phyloP scores from a whole-genome alignment of 495 filamentous ascomycete genomes.

The Aspergillus sclerotiicarbonarius region DNA sequence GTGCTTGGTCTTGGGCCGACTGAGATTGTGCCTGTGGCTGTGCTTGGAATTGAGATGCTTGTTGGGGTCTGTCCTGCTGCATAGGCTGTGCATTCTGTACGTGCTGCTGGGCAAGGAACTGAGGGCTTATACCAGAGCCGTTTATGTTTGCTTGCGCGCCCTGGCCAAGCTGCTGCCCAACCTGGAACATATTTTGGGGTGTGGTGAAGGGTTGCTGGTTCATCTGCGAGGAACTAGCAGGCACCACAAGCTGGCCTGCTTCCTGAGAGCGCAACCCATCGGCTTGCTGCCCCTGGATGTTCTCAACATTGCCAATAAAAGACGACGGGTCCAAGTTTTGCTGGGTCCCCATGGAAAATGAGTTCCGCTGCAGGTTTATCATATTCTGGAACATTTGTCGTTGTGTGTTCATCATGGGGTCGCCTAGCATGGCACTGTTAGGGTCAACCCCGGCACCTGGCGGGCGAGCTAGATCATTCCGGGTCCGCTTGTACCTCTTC shows the following conservation, averaged over 20 bases:
- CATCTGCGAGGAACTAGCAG: constrained; percentile 57
- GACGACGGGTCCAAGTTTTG: constrained; percentile 46
- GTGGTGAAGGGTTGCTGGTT: constrained; percentile 38
- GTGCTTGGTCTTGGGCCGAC: constrained; percentile 35
- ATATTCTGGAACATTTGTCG: constrained; percentile 43
- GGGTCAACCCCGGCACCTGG: constrained; percentile 31
- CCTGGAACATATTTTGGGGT: constrained; percentile 38
- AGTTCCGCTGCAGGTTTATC: constrained; percentile 45
- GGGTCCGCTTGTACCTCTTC: constrained; percentile 33
- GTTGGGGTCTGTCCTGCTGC: constrained; percentile 43
- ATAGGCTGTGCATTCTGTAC: constrained; percentile 35
- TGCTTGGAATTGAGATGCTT: constrained; percentile 33
- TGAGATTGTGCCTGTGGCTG: constrained; percentile 37
- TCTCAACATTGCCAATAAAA: constrained; percentile 53
- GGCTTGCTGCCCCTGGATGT: constrained; percentile 60
- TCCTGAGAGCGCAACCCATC: constrained; percentile 62
- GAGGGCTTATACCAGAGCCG: constrained; percentile 37
- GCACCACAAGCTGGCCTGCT: constrained; percentile 64
- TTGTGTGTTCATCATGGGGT: constrained; percentile 42
- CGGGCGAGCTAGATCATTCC: constrained; percentile 33
- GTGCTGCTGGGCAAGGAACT: constrained; percentile 42
- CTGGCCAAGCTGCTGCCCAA: constrained; percentile 33
- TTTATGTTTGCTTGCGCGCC: constrained; percentile 41
- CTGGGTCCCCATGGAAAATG: constrained; percentile 33
- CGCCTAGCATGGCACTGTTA: constrained; percentile 35